Evolutionary conservation across 306 rosid species (phyloP), one percentile per base, ranked within the genome.

Genomic region (Nissolia schottii): DNA sequence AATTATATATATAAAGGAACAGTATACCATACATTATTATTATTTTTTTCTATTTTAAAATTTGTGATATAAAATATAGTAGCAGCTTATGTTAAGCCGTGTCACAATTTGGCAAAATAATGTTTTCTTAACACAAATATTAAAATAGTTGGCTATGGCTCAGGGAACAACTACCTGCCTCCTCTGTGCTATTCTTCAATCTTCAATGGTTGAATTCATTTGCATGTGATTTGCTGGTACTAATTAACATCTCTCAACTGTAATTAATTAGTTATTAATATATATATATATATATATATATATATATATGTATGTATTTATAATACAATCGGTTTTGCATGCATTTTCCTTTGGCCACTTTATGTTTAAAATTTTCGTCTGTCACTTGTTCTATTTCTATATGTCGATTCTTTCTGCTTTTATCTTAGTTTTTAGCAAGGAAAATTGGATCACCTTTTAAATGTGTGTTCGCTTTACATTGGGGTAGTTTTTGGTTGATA

Each of bases 131-230:
- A 18, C 67, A 41, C 3, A 58, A 58, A 71, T 27, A 19, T 59
- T 72, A 7, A 72, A 58, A 24, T 46, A 71, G 46, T 29, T 58
- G 40, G 49, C 59, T 49, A 29, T 45, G 69, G 16, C 77, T 19
- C 8, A 14, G 50, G 70, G 69, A 46, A 25, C 77, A 59, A 31
- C 69, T 31, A 51, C 64, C 58, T 58, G 27, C 43, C 66, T 53
- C 59, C 46, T 16, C 45, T 38, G 25, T 63, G 34, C 53, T 38
- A 63, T n/a, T 4, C 24, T 63, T 43, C 51, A 63, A 23, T 18
- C 65, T 60, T 16, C 66, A 34, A 32, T 32, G 66, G 28, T 34
- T 32, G 37, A 20, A 38, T 60, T 61, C 70, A 61, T 48, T 62
- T 14, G 64, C 71, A 62, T 74, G 64, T 62, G 64, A 62, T 48